Percentiles rank a stretch among this genome's conserved stretches.
phyloP scores from a whole-genome alignment of 148 eudicot genomes.

The Euryodendron excelsum region DNA sequence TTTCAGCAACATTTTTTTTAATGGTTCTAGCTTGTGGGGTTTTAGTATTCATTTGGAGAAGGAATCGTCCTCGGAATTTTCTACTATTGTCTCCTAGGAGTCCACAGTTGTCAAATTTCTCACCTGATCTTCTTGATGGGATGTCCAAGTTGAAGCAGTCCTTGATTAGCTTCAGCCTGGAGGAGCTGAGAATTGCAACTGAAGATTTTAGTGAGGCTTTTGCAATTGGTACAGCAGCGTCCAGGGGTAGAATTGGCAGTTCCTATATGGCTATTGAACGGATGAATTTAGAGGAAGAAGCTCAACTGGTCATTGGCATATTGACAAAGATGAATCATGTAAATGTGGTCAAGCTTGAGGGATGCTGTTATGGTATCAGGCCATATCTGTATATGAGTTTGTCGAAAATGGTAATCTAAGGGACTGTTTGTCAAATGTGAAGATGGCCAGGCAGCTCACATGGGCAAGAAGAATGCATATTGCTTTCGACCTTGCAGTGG shows the following conservation, averaged over 20 bases:
- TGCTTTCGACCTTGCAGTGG: slow-evolving; percentile 32
- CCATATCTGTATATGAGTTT: slow-evolving; percentile 25
- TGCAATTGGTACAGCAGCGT: slow-evolving; percentile 18
- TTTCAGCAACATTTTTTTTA: neutral
- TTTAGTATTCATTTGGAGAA: slow-evolving; percentile 4
- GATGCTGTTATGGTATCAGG: slow-evolving; percentile 19
- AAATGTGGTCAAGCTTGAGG: slow-evolving; percentile 31
- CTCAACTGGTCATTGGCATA: slow-evolving; percentile 21
- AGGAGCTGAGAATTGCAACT: slow-evolving; percentile 30
- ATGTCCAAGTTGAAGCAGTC: slow-evolving; percentile 33
- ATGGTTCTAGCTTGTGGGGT: neutral
- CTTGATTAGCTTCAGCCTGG: slow-evolving; percentile 12
- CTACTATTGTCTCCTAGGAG: neutral
- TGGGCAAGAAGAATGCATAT: slow-evolving; percentile 31
- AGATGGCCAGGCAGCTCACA: slow-evolving; percentile 19
- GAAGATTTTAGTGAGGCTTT: slow-evolving; percentile 14
- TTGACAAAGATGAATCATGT: slow-evolving; percentile 27
- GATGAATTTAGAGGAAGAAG: slow-evolving; percentile 22
- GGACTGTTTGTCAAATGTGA: slow-evolving; percentile 26
- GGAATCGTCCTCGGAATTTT: neutral
- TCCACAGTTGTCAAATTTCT: slow-evolving; percentile 1
- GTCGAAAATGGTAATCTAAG: slow-evolving; percentile 27
- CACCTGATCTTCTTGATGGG: slow-evolving; percentile 28
- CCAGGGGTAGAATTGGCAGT: slow-evolving; percentile 12
- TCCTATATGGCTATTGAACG: slow-evolving; percentile 23